Evolutionary conservation across 345 rosid genomes (phyloP).

Genomic region (Microcos paniculata): DNA sequence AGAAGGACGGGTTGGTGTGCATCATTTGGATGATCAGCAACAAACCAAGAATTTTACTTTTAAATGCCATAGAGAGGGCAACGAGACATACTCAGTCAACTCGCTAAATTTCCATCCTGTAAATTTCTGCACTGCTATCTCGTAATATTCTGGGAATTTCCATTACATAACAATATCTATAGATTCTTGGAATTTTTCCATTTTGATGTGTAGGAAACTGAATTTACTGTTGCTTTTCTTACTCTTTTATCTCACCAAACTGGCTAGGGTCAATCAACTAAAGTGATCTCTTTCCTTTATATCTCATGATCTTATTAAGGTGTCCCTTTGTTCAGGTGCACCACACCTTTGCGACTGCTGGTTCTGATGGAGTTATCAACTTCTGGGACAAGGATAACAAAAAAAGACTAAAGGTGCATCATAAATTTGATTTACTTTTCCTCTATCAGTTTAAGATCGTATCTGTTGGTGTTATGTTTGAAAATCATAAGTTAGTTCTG

Average conservation of each 20-base stretch:
- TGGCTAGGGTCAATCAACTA: not conserved
- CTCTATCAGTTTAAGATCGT: not conserved
- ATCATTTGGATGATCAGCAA: slow-evolving; percentile 87
- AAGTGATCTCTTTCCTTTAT: not conserved
- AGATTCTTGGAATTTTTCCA: not conserved
- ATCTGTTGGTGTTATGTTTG: not conserved
- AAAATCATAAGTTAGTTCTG: not conserved
- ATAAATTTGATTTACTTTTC: not conserved
- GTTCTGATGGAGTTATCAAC: slow-evolving; percentile 93
- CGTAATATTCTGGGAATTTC: not conserved
- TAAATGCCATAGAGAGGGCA: slow-evolving; percentile 91
- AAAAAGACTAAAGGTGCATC: slow-evolving; percentile 84
- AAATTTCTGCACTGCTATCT: slow-evolving; percentile 28
- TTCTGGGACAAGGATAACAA: slow-evolving; percentile 99
- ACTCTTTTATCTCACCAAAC: not conserved
- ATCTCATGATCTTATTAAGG: not conserved
- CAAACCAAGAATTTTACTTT: slow-evolving; percentile 85
- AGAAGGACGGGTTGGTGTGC: slow-evolving; percentile 93
- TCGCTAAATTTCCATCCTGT: slow-evolving; percentile 93
- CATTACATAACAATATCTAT: not conserved
- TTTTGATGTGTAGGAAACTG: not conserved
- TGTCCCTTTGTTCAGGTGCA: slow-evolving; percentile 53
- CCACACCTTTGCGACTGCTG: slow-evolving; percentile 96
- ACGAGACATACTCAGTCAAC: slow-evolving; percentile 88
- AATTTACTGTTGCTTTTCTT: not conserved